These are phyloP conservation scores for Collybia mongolica DNA, from an alignment of 768 basidiomycete genomes.

Conservation along the genomic window DNA sequence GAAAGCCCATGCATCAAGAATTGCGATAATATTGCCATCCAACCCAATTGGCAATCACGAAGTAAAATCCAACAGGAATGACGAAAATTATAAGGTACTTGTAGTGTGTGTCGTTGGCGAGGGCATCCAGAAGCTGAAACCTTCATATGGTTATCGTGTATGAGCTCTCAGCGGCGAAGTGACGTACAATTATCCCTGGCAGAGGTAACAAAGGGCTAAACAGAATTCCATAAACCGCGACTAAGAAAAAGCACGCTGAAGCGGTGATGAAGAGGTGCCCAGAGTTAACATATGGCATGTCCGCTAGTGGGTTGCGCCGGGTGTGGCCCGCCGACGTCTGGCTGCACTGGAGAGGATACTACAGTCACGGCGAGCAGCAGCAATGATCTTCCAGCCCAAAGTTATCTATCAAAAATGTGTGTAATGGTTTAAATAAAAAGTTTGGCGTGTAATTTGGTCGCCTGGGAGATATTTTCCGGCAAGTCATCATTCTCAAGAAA, in stretches of 20 bases:
- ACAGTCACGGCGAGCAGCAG: too few species aligned
- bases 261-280: constrained; percentile 49
- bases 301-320: too few species aligned
- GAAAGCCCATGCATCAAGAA: constrained; percentile 60
- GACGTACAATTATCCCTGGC: constrained; percentile 50
- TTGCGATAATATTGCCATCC: constrained; percentile 98
- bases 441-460: constrained; percentile 10
- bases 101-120: constrained; percentile 81
- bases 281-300: constrained; percentile 13
- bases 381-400: too few species aligned
- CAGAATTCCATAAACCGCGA: constrained; percentile 63
- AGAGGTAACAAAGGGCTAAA: constrained; percentile 63
- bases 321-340: too few species aligned
- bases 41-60: constrained; percentile 97
- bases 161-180: background rate
- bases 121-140: constrained; percentile 56
- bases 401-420: too few species aligned
- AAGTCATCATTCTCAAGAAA: too few species aligned
- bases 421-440: too few species aligned
- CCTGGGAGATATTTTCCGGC: constrained; percentile 31
- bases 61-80: constrained; percentile 81
- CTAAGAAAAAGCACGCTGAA: constrained; percentile 50
- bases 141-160: background rate
- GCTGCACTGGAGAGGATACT: too few species aligned
- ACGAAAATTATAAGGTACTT: constrained; percentile 82